Evolutionary conservation across 495 filamentous ascomycete genomes (phyloP).

Genomic region (Penicillium chermesinum): DNA sequence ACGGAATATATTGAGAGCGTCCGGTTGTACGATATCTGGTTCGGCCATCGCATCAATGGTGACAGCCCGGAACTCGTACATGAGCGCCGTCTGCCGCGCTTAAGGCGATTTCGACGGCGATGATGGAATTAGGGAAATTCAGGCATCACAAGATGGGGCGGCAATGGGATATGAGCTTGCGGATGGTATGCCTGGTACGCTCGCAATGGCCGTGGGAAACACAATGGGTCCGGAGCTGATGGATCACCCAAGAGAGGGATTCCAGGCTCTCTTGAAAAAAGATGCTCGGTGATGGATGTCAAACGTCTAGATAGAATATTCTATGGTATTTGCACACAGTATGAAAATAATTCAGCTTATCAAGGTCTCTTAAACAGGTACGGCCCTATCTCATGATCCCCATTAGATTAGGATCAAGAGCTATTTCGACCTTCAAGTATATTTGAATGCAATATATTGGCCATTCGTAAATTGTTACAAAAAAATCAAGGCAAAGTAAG

Average conservation of each 20-base stretch:
- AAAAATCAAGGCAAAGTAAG: conserved; percentile 8
- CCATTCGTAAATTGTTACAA: conserved; percentile 16
- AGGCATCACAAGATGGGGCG: background rate
- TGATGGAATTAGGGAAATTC: background rate
- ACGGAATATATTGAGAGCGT: background rate
- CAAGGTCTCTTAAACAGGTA: too few relatives aligned
- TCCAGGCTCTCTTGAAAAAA: too few relatives aligned
- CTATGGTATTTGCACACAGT: too few relatives aligned
- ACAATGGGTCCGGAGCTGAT: too few relatives aligned
- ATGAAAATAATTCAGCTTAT: too few relatives aligned
- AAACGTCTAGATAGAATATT: too few relatives aligned
- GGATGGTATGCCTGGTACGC: too few relatives aligned
- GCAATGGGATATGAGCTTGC: background rate
- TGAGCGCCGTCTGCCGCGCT: background rate
- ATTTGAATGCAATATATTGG: conserved; percentile 10
- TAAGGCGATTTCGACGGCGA: background rate
- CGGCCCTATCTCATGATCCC: too few relatives aligned
- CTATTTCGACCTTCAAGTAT: background rate
- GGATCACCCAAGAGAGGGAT: too few relatives aligned
- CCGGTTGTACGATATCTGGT: background rate
- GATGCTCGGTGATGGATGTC: too few relatives aligned
- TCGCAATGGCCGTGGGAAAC: too few relatives aligned
- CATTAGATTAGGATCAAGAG: too few relatives aligned
- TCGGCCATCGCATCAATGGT: background rate
- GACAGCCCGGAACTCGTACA: background rate